These are phyloP conservation scores for Saccharomycopsis sp. DNA, from an alignment of 805 yeast genomes.

Conservation along the genomic window DNA sequence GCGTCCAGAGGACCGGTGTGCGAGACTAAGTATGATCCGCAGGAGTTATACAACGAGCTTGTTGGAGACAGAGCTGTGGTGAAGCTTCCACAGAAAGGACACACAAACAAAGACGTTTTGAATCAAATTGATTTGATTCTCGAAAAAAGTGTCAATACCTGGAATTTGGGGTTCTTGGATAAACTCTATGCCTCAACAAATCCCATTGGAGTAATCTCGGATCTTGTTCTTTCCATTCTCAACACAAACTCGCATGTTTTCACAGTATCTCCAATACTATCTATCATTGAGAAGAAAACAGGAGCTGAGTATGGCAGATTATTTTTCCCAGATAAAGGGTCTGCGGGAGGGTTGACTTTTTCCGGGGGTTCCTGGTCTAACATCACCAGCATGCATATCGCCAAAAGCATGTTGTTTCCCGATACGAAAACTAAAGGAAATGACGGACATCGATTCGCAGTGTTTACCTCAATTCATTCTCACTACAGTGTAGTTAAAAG, in stretches of 20 bases:
- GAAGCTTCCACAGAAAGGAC: not conserved
- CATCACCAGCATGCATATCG: slow-evolving; percentile 70
- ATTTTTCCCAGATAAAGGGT: slow-evolving; percentile 36
- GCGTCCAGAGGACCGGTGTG: not conserved
- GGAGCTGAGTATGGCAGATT: slow-evolving; percentile 60
- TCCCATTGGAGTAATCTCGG: slow-evolving; percentile 75
- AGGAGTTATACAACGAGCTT: slow-evolving; percentile 3
- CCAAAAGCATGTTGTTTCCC: slow-evolving; percentile 59
- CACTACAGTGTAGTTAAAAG: slow-evolving; percentile 80
- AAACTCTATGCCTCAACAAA: slow-evolving; percentile 81
- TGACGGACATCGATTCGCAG: slow-evolving; percentile 47
- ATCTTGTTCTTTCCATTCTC: slow-evolving; percentile 55
- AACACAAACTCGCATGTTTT: slow-evolving; percentile 84
- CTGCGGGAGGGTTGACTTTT: slow-evolving; percentile 69
- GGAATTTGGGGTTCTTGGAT: slow-evolving; percentile 84
- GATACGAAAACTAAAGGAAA: slow-evolving; percentile 63
- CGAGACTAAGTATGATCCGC: slow-evolving; percentile 2
- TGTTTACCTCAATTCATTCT: slow-evolving; percentile 64
- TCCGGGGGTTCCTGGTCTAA: slow-evolving; percentile 88
- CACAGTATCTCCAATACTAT: slow-evolving; percentile 76
- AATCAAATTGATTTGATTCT: slow-evolving; percentile 31
- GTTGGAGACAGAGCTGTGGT: not conserved
- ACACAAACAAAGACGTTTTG: not conserved
- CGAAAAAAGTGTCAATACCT: slow-evolving; percentile 67
- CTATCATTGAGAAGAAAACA: slow-evolving; percentile 65